Evolutionary conservation across 805 yeast genomes (phyloP).

Genomic region (Phaffomyces opuntiae): DNA sequence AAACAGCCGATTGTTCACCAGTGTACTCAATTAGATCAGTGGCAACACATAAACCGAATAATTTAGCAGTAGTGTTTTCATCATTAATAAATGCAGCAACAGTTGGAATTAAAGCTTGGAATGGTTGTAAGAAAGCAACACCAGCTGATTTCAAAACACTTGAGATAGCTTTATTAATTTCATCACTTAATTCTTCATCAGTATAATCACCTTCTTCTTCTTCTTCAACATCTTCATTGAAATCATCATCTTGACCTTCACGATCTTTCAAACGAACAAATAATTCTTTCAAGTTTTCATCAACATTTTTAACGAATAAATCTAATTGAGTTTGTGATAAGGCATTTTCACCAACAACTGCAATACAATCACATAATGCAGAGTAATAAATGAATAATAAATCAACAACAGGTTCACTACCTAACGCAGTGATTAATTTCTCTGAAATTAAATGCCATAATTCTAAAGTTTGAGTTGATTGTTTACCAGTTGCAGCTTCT

Average conservation of each 20-base stretch:
- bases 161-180: slow-evolving; percentile 69
- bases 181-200: slow-evolving; percentile 86
- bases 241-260: slow-evolving; percentile 75
- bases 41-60: slow-evolving; percentile 74
- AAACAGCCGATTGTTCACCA: slow-evolving; percentile 60
- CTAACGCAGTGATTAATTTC: slow-evolving; percentile 60
- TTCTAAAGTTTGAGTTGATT: slow-evolving; percentile 52
- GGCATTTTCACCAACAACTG: slow-evolving; percentile 58
- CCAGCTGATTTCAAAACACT: slow-evolving; percentile 61
- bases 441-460: slow-evolving; percentile 68
- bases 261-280: slow-evolving; percentile 66
- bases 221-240: slow-evolving; percentile 78
- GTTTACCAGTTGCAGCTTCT: slow-evolving; percentile 38
- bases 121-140: slow-evolving; percentile 52
- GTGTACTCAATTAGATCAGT: slow-evolving; percentile 77
- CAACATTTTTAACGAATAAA: slow-evolving; percentile 51
- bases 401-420: slow-evolving; percentile 78
- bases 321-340: slow-evolving; percentile 49
- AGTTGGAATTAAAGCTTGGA: slow-evolving; percentile 58
- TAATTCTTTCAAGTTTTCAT: slow-evolving; percentile 56
- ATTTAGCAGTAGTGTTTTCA: slow-evolving; percentile 57
- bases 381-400: slow-evolving; percentile 71
- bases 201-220: slow-evolving; percentile 76
- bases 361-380: slow-evolving; percentile 60
- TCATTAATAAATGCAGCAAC: slow-evolving; percentile 56